These are phyloP conservation scores for Hevea brasiliensis DNA, from an alignment of 345 rosid species.

Conservation along the genomic window DNA sequence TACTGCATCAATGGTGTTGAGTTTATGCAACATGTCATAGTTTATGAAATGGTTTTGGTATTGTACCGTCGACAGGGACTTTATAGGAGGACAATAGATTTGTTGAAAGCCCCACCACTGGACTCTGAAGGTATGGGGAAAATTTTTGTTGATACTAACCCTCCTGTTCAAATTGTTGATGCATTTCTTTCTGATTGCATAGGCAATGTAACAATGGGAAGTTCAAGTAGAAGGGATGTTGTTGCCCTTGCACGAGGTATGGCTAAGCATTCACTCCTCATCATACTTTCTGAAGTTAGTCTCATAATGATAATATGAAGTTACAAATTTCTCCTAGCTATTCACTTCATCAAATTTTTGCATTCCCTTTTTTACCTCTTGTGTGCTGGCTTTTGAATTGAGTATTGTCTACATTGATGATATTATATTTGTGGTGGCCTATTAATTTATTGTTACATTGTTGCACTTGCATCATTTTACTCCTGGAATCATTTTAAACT, in stretches of 20 bases:
- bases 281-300: slow-evolving; percentile 1
- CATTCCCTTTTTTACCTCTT: slow-evolving; percentile 6
- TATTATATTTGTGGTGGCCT: no score
- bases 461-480: not conserved
- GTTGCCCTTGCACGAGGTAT: slow-evolving; percentile 84
- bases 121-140: slow-evolving; percentile 53
- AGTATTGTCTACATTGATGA: not conserved
- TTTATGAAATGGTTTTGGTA: not conserved
- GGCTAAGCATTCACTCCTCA: not conserved
- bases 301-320: not conserved
- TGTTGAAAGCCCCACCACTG: slow-evolving; percentile 73
- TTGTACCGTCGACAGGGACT: slow-evolving; percentile 52
- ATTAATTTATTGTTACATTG: no score
- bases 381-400: not conserved
- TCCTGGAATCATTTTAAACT: not conserved
- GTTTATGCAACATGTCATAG: not conserved
- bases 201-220: slow-evolving; percentile 26
- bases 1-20: not conserved
- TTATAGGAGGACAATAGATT: slow-evolving; percentile 67
- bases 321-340: not conserved
- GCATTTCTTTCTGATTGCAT: not conserved
- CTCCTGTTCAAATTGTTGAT: not conserved
- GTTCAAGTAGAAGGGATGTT: slow-evolving; percentile 41
- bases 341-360: not conserved
- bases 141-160: not conserved